Percentiles rank a stretch among this genome's conserved stretches.
These are phyloP conservation scores for Gardenia jasminoides DNA, from an alignment of 257 asterid species.

Conservation along the genomic window DNA sequence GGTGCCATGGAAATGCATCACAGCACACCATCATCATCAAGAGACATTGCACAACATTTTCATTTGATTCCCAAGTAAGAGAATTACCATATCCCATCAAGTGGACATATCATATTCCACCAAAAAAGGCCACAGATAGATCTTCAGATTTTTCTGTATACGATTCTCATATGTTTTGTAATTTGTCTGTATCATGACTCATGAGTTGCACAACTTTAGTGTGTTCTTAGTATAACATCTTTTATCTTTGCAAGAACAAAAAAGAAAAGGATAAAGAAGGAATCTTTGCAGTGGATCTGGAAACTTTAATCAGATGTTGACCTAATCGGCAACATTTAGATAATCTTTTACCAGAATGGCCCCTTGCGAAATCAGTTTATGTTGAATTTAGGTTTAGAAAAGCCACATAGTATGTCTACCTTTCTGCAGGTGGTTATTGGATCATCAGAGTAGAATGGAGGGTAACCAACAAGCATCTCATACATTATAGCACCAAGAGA, in stretches of 20 bases:
- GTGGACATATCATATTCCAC: not conserved
- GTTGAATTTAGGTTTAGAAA: not conserved
- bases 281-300: not conserved
- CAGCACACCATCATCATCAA: not conserved
- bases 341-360: not conserved
- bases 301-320: not conserved
- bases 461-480: slow-evolving; percentile 92
- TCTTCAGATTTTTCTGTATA: not conserved
- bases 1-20: slow-evolving; percentile 4
- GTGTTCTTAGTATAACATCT: not conserved
- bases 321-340: not conserved
- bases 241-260: not conserved
- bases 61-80: not conserved
- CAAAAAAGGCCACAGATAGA: not conserved
- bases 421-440: slow-evolving; percentile 82
- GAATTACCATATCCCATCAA: not conserved
- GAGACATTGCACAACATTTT: not conserved
- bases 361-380: not conserved
- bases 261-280: not conserved
- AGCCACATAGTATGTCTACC: slow-evolving; percentile 30
- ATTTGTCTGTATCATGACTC: not conserved
- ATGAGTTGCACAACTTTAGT: not conserved
- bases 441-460: slow-evolving; percentile 88
- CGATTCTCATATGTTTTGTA: not conserved
- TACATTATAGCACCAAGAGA: slow-evolving; percentile 88